A percentile compares a stretch with the other conserved stretches of the same genome.
phyloP scores from a whole-genome alignment of 495 filamentous ascomycete species.

The Haplographium delicatum region DNA sequence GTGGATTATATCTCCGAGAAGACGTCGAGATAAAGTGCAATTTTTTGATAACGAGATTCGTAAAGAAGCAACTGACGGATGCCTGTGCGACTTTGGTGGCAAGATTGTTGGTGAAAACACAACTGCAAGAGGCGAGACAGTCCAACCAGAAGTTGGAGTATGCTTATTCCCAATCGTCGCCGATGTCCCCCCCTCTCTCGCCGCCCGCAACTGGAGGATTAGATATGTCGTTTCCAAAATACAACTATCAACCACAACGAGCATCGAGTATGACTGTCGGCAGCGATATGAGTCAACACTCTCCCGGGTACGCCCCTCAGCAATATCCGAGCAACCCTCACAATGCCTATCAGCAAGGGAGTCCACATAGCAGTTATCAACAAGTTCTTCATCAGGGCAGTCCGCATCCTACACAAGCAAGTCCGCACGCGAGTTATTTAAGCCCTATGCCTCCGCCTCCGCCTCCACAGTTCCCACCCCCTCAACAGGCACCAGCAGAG shows the following conservation, averaged over 20 bases:
- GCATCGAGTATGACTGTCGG: background rate
- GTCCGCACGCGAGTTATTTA: no score
- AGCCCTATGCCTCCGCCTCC: no score
- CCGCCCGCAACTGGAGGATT: conserved; percentile 6
- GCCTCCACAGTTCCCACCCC: no score
- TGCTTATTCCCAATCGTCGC: conserved; percentile 1
- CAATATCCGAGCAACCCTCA: no score
- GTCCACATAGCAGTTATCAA: no score
- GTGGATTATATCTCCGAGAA: conserved; percentile 69
- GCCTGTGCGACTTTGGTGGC: conserved; percentile 62
- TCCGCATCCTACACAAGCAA: no score
- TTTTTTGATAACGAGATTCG: conserved; percentile 62
- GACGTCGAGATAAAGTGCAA: conserved; percentile 76
- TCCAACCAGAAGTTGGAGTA: conserved; percentile 14
- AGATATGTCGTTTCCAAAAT: background rate
- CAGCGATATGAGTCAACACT: conserved; percentile 7
- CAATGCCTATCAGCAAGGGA: no score
- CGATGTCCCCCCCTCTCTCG: background rate
- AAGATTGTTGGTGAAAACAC: conserved; percentile 57
- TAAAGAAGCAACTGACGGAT: conserved; percentile 69
- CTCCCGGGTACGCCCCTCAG: background rate
- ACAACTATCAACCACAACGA: background rate
- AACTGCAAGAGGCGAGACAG: conserved; percentile 23
- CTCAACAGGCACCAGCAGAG: no score
- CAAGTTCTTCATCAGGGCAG: no score